Evolutionary conservation across 2,329 filamentous ascomycete species (phyloP).

Genomic region (Venturiaceae sp.): DNA sequence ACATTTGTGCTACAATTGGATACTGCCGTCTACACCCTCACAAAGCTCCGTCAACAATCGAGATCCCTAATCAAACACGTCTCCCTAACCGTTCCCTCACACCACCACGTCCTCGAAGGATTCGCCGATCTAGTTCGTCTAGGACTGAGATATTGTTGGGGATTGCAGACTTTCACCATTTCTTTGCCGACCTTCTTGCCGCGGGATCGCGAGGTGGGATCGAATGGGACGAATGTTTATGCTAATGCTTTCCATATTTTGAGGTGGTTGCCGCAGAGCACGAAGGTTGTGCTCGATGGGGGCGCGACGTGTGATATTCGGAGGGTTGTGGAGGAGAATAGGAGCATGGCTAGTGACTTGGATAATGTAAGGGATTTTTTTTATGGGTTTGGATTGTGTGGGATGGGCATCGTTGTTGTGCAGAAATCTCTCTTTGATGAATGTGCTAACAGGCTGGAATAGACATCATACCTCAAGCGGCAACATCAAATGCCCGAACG

Average conservation of each 20-base stretch:
- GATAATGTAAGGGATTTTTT: conserved; percentile 29
- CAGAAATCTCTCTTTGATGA: background rate
- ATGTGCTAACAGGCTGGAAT: background rate
- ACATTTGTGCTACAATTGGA: conserved; percentile 27
- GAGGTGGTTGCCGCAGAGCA: conserved; percentile 33
- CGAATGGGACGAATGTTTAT: conserved; percentile 26
- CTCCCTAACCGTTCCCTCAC: conserved; percentile 32
- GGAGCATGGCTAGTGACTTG: conserved; percentile 26
- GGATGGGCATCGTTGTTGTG: background rate
- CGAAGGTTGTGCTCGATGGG: conserved; percentile 29
- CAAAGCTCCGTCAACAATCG: conserved; percentile 30
- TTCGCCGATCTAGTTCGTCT: conserved; percentile 37
- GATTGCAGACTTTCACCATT: conserved; percentile 31
- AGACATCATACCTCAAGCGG: conserved; percentile 22
- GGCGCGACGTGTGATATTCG: conserved; percentile 28
- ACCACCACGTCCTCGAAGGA: conserved; percentile 36
- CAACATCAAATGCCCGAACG: conserved; percentile 28
- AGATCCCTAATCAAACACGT: conserved; percentile 33
- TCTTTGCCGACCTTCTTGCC: conserved; percentile 24
- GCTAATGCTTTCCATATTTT: conserved; percentile 38
- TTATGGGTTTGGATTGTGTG: background rate
- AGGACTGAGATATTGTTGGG: conserved; percentile 35
- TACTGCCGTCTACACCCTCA: conserved; percentile 27
- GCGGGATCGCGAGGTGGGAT: conserved; percentile 14
- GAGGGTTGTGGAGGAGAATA: conserved; percentile 32